Base-by-base conservation (phyloP, 805 yeast species). In the Lachancea sp. region DNA sequence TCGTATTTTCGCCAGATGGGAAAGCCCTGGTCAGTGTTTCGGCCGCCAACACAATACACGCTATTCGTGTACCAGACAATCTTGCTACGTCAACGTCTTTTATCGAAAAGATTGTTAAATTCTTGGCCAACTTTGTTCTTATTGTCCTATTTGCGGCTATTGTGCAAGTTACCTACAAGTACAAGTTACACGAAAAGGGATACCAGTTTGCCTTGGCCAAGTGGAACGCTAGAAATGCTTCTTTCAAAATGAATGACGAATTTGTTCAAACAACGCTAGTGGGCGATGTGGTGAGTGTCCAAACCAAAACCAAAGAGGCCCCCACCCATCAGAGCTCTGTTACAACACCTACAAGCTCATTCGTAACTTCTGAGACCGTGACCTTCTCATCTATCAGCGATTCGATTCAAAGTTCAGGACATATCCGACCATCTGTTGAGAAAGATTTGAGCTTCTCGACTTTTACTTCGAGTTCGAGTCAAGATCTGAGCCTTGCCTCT, bases 11-110 rank as follows among this genome's bases (percentile, higher is more conserved):
- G 3, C 82, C 85, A 12, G 72, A 78, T 58, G 88, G 90, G 7
- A 66, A 75, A 41, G 72, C 72, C 45, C 65, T 87, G 40, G 91
- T 87, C 2, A 75, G 87, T 18, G 82, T 79, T 0, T 82, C 91
- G 29, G 95, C 90, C 1, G 85, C 93, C 2, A 81, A 83, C 49
- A 73, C 87, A 1, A 75, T 88, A 25, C 78, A 74, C 53, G 78
- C 87, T 8, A 65, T 81, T 46, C 71, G 69, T 46, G 61, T 87
- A 17, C 90, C 93, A 3, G 66, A 63, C 19, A 72, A 71, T 18
- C 70, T 70, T 48, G 65, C 74, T 1, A 58, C 58, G 3, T 68
- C 77, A 7, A 48, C 49, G 6, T 55, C 66, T 2, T 35, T 57
- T 3, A 41, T 52, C 36, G 49, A 52, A 25, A 58, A 56, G 40